These are phyloP conservation scores for Carpinus fangiana DNA, from an alignment of 306 rosid genomes.

Conservation along the genomic window DNA sequence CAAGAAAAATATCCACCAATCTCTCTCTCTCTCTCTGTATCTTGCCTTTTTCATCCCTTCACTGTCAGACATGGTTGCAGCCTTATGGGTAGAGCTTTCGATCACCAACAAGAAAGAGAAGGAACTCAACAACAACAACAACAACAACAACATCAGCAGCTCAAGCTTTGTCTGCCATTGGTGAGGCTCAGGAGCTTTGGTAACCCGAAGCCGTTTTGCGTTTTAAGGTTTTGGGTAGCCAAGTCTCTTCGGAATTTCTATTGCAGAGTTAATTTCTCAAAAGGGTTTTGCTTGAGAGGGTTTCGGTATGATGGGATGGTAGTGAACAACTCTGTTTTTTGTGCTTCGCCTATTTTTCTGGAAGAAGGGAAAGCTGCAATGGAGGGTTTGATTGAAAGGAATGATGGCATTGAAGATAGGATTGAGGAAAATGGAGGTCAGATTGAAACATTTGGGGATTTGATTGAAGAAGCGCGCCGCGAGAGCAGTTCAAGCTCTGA, in stretches of 20 bases:
- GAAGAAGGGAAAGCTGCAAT: conserved; percentile 41
- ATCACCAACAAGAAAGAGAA: conserved; percentile 49
- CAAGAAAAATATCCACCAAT: neutral
- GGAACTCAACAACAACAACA: conserved; percentile 34
- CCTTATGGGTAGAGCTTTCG: conserved; percentile 61
- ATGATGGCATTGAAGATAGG: conserved; percentile 30
- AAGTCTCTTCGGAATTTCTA: conserved; percentile 47
- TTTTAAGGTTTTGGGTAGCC: conserved; percentile 55
- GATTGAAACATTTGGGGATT: conserved; percentile 41
- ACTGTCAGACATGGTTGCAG: conserved; percentile 55
- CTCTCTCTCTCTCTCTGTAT: conserved; percentile 5
- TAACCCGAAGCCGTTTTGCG: conserved; percentile 43
- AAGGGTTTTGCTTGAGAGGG: conserved; percentile 53
- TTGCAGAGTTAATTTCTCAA: conserved; percentile 44
- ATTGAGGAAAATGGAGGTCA: conserved; percentile 33
- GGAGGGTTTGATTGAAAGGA: conserved; percentile 53
- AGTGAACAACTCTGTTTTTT: conserved; percentile 49
- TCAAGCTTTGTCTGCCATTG: conserved; percentile 49
- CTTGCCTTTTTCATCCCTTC: conserved; percentile 27
- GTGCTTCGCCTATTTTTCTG: conserved; percentile 40
- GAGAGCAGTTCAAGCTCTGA: conserved; percentile 80
- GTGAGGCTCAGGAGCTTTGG: conserved; percentile 32
- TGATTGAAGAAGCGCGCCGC: conserved; percentile 61
- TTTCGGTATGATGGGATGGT: conserved; percentile 52
- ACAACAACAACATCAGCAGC: conserved; percentile 41